These are phyloP conservation scores for Parastagonospora avenae DNA, from an alignment of 2,329 filamentous ascomycete species.

Conservation along the genomic window DNA sequence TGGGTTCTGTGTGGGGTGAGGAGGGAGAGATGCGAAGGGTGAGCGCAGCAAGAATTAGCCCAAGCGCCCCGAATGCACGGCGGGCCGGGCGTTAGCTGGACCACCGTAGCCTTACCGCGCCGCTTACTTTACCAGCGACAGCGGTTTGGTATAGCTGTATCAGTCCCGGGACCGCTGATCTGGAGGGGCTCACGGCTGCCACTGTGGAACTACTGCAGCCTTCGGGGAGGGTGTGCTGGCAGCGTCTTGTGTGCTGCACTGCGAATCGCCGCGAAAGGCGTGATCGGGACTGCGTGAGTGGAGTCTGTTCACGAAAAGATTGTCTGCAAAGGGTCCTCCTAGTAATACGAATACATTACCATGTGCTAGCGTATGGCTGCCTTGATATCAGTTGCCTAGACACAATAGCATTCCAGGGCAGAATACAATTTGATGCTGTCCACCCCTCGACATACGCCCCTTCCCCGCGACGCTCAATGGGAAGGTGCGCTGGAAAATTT, in stretches of 20 bases:
- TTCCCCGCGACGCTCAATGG: neutral
- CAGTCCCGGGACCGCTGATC: neutral
- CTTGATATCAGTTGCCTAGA: no score
- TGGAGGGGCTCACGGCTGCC: conserved; percentile 1
- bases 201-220: neutral
- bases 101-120: conserved; percentile 13
- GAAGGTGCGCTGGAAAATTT: conserved; percentile 1
- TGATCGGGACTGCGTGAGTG: no score
- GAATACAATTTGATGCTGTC: neutral
- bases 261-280: neutral
- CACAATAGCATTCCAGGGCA: no score
- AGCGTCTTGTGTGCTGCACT: neutral
- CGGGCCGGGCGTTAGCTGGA: conserved; percentile 6
- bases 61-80: conserved; percentile 21
- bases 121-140: neutral
- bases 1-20: conserved; percentile 43
- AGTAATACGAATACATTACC: no score
- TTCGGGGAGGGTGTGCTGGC: neutral
- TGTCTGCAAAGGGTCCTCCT: no score
- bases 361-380: no score
- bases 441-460: neutral
- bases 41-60: conserved; percentile 35
- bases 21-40: conserved; percentile 32
- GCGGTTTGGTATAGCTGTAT: neutral
- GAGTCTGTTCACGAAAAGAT: no score